Evolutionary conservation across 371 early-diverging fungal genomes (phyloP).

Genomic region (Funneliformis caledonium): DNA sequence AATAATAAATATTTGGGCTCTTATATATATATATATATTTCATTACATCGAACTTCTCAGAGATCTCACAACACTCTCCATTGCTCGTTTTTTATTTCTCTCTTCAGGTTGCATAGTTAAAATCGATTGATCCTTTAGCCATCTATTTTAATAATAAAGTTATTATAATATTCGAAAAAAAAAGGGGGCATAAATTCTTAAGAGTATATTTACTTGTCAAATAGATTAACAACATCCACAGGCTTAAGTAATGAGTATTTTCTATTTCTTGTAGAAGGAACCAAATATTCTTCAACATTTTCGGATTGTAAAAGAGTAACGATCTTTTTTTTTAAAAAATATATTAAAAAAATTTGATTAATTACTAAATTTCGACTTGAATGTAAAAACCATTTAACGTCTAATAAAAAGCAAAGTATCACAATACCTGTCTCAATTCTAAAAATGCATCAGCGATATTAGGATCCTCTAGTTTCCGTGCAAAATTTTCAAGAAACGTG

Average conservation of each 20-base stretch:
- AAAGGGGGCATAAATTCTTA: not conserved
- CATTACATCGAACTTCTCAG: not conserved
- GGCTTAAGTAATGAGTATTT: constrained; percentile 69
- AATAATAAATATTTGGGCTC: no score
- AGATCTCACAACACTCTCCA: constrained; percentile 27
- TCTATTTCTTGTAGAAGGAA: constrained; percentile 60
- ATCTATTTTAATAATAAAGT: not conserved
- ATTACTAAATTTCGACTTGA: no score
- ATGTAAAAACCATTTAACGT: no score
- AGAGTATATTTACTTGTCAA: constrained; percentile 76
- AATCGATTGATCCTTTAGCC: constrained; percentile 10
- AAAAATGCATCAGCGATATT: constrained; percentile 71
- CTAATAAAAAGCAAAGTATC: no score
- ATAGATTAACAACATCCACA: constrained; percentile 65
- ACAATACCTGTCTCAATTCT: constrained; percentile 73
- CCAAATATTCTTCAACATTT: constrained; percentile 75
- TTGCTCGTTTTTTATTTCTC: constrained; percentile 27
- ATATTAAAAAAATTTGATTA: not conserved
- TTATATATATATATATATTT: no score
- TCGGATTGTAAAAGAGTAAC: constrained; percentile 68
- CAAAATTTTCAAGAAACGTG: constrained; percentile 75
- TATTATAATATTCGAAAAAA: not conserved
- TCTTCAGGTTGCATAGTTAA: not conserved
- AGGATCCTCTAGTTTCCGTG: constrained; percentile 65
- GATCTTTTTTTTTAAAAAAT: constrained; percentile 47